Conservation (phyloP, 306 rosid species). For the Ormosia semicastrata region DNA sequence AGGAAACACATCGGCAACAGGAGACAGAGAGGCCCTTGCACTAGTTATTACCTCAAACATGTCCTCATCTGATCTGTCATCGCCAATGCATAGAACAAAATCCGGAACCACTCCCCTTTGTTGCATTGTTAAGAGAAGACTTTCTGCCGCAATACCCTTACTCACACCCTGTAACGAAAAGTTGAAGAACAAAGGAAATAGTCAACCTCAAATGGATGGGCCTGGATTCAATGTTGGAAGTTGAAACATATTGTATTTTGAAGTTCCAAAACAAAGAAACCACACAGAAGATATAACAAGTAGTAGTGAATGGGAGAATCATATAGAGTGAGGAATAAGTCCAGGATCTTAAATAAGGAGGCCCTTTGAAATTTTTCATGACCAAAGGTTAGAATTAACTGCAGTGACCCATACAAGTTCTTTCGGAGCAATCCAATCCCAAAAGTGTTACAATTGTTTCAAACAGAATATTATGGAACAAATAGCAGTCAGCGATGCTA, state of each 20-base stretch:
- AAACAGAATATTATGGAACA: not conserved
- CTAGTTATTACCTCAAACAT: slow-evolving; percentile 41
- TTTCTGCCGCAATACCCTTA: slow-evolving; percentile 42
- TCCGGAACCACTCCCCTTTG: slow-evolving; percentile 43
- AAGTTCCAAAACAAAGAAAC: not conserved
- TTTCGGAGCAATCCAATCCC: not conserved
- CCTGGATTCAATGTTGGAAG: not conserved
- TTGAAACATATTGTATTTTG: not conserved
- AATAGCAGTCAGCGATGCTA: not conserved
- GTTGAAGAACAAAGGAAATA: not conserved
- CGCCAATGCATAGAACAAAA: slow-evolving; percentile 46
- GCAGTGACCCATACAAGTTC: not conserved
- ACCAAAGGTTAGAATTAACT: not conserved
- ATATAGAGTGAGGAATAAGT: not conserved
- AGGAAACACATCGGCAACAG: slow-evolving; percentile 36
- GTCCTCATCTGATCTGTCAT: slow-evolving; percentile 46
- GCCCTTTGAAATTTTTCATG: not conserved
- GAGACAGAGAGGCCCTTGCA: slow-evolving; percentile 33
- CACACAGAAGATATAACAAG: not conserved
- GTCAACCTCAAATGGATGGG: not conserved
- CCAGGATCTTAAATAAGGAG: not conserved
- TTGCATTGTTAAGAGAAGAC: slow-evolving; percentile 38
- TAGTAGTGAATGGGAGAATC: not conserved
- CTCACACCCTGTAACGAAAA: slow-evolving; percentile 38
- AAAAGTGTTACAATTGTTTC: not conserved